phyloP scores from a whole-genome alignment of 148 eudicot genomes.

The Rhododendron simsii region DNA sequence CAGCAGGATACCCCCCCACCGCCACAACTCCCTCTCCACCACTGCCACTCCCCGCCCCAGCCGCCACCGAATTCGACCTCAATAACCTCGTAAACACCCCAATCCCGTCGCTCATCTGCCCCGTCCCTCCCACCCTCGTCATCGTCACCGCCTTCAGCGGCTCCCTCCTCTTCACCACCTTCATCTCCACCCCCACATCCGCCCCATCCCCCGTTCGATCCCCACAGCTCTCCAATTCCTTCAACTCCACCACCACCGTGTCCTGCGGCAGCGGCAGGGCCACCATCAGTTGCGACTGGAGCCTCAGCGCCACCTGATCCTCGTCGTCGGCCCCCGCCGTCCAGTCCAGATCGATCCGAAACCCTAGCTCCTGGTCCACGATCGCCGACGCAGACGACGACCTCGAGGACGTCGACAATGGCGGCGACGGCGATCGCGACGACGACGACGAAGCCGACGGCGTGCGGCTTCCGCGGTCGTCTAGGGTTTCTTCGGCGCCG shows the following conservation, averaged over 20 bases:
- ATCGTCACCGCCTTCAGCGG: conserved; percentile 56
- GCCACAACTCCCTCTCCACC: conserved; percentile 32
- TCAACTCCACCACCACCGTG: conserved; percentile 54
- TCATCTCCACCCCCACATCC: conserved; percentile 51
- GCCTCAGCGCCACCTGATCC: conserved; percentile 72
- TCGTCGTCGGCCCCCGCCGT: conserved; percentile 77
- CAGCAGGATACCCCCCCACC: conserved; percentile 29
- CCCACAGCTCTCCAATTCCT: neutral
- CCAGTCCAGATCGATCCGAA: conserved; percentile 82
- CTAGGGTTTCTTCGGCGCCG: conserved; percentile 42
- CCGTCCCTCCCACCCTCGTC: conserved; percentile 62
- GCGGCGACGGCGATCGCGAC: conserved; percentile 8
- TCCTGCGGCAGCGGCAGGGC: conserved; percentile 84
- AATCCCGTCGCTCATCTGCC: conserved; percentile 83
- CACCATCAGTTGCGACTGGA: conserved; percentile 88
- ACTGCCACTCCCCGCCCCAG: conserved; percentile 21
- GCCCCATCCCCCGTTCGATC: conserved; percentile 9
- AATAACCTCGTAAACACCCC: conserved; percentile 75
- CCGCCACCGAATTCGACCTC: conserved; percentile 32
- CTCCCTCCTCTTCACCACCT: conserved; percentile 77
- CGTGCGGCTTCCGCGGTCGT: conserved; percentile 17
- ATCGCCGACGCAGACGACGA: conserved; percentile 15
- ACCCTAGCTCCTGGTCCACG: conserved; percentile 31
- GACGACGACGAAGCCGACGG: conserved; percentile 25
- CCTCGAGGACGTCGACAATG: conserved; percentile 10